These are phyloP conservation scores for Pyrus communis DNA, from an alignment of 306 rosid species.

Conservation along the genomic window DNA sequence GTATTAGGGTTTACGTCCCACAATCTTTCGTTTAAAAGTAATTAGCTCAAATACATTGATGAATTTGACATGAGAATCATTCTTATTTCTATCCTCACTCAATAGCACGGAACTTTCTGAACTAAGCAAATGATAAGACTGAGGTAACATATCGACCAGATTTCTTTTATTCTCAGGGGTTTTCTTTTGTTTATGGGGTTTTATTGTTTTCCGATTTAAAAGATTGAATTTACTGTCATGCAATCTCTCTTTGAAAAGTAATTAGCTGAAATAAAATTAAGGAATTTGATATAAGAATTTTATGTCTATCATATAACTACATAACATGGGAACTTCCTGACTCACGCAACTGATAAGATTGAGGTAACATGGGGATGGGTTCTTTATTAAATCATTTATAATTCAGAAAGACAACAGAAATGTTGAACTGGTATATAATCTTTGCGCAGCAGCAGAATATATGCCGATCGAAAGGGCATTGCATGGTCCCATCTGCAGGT, in stretches of 20 bases:
- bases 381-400: background rate
- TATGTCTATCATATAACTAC: background rate
- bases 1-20: background rate
- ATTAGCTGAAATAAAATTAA: background rate
- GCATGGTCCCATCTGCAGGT: background rate
- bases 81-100: background rate
- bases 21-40: background rate
- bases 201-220: background rate
- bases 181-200: background rate
- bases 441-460: background rate
- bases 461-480: background rate
- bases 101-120: background rate
- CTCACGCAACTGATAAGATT: background rate
- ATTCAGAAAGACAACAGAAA: background rate
- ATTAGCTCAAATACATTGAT: background rate
- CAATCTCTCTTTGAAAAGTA: no score
- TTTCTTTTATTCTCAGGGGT: no score
- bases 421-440: background rate
- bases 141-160: background rate
- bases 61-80: background rate
- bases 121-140: background rate
- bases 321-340: background rate
- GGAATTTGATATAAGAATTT: background rate
- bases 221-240: no score
- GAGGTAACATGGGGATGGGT: background rate